A percentile compares a stretch with the other conserved stretches of the same genome.
Conservation (phyloP, 306 rosid species). For the peach (Prunus persica) region DNA sequence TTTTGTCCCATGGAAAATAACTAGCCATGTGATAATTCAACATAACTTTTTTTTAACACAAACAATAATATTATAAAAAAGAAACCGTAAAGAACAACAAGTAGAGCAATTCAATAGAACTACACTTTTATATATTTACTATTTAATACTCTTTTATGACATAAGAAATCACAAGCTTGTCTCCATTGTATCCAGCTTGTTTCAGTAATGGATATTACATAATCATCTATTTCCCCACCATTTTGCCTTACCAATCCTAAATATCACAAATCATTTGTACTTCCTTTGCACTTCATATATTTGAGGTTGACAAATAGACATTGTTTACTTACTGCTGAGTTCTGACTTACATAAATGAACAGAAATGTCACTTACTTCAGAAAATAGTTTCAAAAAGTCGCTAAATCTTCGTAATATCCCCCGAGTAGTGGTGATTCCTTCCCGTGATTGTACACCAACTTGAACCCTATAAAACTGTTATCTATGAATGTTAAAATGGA, state of each 20-base stretch:
- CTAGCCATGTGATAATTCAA: background rate
- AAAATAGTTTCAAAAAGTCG: constrained; percentile 62
- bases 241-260: background rate
- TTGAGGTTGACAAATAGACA: background rate
- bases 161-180: background rate
- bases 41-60: background rate
- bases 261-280: background rate
- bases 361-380: constrained; percentile 50
- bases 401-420: constrained; percentile 70
- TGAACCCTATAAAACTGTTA: constrained; percentile 82
- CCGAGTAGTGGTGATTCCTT: constrained; percentile 67
- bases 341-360: background rate
- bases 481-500: constrained; percentile 25
- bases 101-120: background rate
- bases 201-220: background rate
- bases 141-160: background rate
- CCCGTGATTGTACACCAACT: constrained; percentile 82
- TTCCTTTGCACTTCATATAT: background rate
- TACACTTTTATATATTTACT: too few relatives aligned
- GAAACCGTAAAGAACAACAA: too few relatives aligned
- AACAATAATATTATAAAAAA: too few relatives aligned
- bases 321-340: background rate
- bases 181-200: background rate
- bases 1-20: background rate
- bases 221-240: background rate